Base-by-base conservation (phyloP, 768 basidiomycete genomes). In the Mycena pura region DNA sequence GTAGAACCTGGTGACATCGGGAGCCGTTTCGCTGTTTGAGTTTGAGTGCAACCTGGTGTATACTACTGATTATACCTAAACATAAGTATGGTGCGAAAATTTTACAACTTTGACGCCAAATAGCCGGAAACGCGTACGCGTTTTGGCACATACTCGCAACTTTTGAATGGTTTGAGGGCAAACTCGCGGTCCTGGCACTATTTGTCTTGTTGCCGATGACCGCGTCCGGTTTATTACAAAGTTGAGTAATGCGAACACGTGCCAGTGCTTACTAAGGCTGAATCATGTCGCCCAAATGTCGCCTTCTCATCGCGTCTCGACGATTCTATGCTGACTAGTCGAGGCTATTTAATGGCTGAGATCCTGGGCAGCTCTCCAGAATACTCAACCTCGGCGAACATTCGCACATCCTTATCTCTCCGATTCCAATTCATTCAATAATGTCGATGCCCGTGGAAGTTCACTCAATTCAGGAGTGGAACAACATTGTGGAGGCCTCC, bases 1-100 rank as follows among this genome's bases (percentile, higher is more conserved):
- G 25, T 86, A 77, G 39, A 36, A 57, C 6, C 9, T 34, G 11
- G n/a, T 38, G n/a, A n/a, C n/a, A n/a, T n/a, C n/a, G n/a, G n/a
- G n/a, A n/a, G n/a, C n/a, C n/a, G n/a, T n/a, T n/a, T n/a, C n/a
- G n/a, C n/a, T n/a, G n/a, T n/a, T n/a, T n/a, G n/a, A n/a, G n/a
- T n/a, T n/a, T n/a, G n/a, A n/a, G n/a, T n/a, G n/a, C n/a, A n/a
- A n/a, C n/a, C n/a, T n/a, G n/a, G n/a, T n/a, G n/a, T n/a, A n/a
- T n/a, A n/a, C n/a, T n/a, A n/a, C n/a, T n/a, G n/a, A n/a, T n/a
- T n/a, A n/a, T n/a, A n/a, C n/a, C n/a, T n/a, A n/a, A n/a, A n/a
- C n/a, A n/a, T n/a, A n/a, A n/a, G n/a, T n/a, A n/a, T n/a, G n/a
- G n/a, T n/a, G n/a, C n/a, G n/a, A n/a, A n/a, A n/a, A n/a, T n/a